A percentile compares a stretch with the other conserved stretches of the same genome.
Conservation (phyloP, 2,329 filamentous ascomycete species). For the Gaeumannomyces tritici region DNA sequence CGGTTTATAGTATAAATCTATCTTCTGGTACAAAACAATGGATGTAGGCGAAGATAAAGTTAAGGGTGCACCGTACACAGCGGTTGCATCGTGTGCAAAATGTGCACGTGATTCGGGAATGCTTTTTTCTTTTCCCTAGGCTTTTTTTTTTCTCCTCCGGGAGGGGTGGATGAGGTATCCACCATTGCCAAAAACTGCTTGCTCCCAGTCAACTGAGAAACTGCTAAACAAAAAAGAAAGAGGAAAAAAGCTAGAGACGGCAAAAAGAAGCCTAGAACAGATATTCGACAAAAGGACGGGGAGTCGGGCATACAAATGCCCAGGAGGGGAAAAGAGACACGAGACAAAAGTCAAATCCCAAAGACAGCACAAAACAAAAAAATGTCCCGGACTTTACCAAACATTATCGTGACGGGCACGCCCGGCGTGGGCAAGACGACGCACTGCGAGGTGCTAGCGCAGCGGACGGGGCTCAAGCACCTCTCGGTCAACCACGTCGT, state of each 20-base stretch:
- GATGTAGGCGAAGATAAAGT: not conserved
- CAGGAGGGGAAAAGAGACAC: too few species aligned
- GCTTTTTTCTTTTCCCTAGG: not conserved
- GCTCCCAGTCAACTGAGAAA: not conserved
- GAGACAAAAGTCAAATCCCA: not conserved
- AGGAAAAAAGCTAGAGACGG: constrained; percentile 5
- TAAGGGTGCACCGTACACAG: too few species aligned
- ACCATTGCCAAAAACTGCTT: not conserved
- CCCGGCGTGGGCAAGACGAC: constrained; percentile 95
- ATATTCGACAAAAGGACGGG: constrained; percentile 3
- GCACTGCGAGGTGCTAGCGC: constrained; percentile 73
- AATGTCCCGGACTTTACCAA: constrained; percentile 51
- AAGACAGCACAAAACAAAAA: not conserved
- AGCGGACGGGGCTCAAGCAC: constrained; percentile 69
- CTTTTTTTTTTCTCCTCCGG: not conserved
- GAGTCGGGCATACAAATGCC: too few species aligned
- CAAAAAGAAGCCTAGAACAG: constrained; percentile 7
- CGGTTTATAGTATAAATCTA: not conserved
- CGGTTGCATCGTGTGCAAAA: not conserved
- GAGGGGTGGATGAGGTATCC: not conserved
- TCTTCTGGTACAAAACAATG: not conserved
- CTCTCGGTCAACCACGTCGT: constrained; percentile 85
- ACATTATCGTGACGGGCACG: constrained; percentile 92
- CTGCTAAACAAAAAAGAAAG: constrained; percentile 7
- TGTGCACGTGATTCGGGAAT: not conserved